Base-by-base conservation (phyloP, 768 basidiomycete genomes). In the Steccherinum ochraceum region DNA sequence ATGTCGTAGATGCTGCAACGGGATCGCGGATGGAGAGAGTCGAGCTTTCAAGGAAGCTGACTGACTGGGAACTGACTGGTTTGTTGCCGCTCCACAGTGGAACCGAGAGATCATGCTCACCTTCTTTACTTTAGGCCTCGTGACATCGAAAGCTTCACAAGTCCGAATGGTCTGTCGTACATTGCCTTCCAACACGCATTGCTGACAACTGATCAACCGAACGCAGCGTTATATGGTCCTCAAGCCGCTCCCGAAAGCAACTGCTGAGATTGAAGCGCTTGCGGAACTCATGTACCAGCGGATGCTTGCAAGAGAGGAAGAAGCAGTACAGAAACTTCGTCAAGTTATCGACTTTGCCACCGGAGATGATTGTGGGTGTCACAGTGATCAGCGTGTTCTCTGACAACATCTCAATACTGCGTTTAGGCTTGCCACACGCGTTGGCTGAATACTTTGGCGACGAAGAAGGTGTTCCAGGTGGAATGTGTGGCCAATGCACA, bases 381-480 rank as follows among this genome's bases (percentile, higher is more conserved):
- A 40, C 12, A n/a, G n/a, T n/a, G n/a, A n/a, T n/a, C n/a, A 16
- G 16, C 30, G 7, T 35, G 30, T 35, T 35, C 30, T 16, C 7
- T 35, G 7, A 35, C 16, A 35, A 35, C 30, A 35, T 16, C n/a
- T n/a, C n/a, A 35, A 40, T 12, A 45, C 42, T 40, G 18, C 40
- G 16, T 12, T 26, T 39, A 77, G 75, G 76, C 58, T 64, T 73
- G 39, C 68, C 75, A 12, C 68, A 71, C 19, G 59, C 55, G 20
- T 62, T 79, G 2, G 72, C 75, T 1, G 51, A 54, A 12, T 72
- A 77, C 56, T 78, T 79, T 46, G 75, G 75, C 13, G 72, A 77
- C 51, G 53, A 58, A 20, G 64, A 65, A 25, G 70, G 67, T 5
- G 70, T 76, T 0, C 69, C 71, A 1, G 64, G 64, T 13, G 68